Conservation (phyloP, 2,329 filamentous ascomycete species). For the Trichoderma atroviride region DNA sequence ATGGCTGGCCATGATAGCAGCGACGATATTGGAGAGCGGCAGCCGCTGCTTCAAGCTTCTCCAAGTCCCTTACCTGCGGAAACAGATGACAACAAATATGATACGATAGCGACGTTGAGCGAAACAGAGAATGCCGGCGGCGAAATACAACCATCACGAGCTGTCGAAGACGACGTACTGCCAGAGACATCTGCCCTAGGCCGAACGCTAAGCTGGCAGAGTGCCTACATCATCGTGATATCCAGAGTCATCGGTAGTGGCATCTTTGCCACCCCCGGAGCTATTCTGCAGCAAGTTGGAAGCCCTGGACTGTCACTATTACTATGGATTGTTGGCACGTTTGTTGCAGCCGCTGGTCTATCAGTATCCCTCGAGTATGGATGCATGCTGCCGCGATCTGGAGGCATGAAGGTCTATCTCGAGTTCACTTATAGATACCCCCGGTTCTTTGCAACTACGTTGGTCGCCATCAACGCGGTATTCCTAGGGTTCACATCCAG, state of each 20-base stretch:
- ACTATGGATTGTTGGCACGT: conserved; percentile 65
- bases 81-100: conserved; percentile 18
- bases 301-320: conserved; percentile 65
- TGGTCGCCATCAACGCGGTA: conserved; percentile 66
- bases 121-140: conserved; percentile 15
- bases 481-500: conserved; percentile 68
- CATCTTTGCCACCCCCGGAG: conserved; percentile 71
- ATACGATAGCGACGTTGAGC: not conserved
- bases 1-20: conserved; percentile 19
- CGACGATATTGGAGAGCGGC: conserved; percentile 2
- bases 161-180: conserved; percentile 60
- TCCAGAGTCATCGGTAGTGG: conserved; percentile 70
- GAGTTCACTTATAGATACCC: conserved; percentile 69
- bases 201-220: conserved; percentile 63
- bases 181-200: conserved; percentile 61
- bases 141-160: conserved; percentile 25
- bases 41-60: conserved; percentile 15
- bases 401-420: conserved; percentile 71
- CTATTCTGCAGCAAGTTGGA: conserved; percentile 67
- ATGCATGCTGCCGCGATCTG: conserved; percentile 69
- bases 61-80: not conserved
- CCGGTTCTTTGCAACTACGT: conserved; percentile 63
- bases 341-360: conserved; percentile 63
- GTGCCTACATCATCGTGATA: conserved; percentile 68
- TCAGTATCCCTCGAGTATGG: conserved; percentile 68